Conservation (phyloP, 2,329 filamentous ascomycete genomes). For the Penicillium verrucosum region DNA sequence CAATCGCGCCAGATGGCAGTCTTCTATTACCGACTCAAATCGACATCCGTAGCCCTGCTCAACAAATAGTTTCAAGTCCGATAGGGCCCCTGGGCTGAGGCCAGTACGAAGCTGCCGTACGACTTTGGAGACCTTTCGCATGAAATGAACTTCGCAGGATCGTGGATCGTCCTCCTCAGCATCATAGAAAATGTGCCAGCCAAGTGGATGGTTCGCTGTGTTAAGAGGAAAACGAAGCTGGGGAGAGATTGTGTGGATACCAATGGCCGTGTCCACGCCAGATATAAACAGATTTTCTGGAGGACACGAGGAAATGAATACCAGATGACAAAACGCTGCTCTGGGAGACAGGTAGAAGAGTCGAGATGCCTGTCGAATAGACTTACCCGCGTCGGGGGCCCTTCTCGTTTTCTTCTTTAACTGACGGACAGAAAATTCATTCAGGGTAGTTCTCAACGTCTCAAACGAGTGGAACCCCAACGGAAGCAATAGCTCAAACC, state of each 20-base stretch:
- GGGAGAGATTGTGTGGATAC: slow-evolving; percentile 36
- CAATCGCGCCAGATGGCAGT: slow-evolving; percentile 19
- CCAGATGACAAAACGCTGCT: slow-evolving; percentile 32
- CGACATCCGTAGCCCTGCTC: slow-evolving; percentile 20
- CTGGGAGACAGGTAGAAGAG: slow-evolving; percentile 24
- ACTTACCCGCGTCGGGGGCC: slow-evolving; percentile 12
- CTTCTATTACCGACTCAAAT: slow-evolving; percentile 22
- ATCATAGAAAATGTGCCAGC: slow-evolving; percentile 32
- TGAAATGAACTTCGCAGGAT: slow-evolving; percentile 16
- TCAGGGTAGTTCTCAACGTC: slow-evolving; percentile 17
- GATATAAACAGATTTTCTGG: slow-evolving; percentile 19
- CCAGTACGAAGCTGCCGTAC: slow-evolving; percentile 31
- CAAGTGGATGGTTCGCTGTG: slow-evolving; percentile 11
- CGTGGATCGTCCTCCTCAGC: slow-evolving; percentile 12
- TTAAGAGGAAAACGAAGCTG: slow-evolving; percentile 21
- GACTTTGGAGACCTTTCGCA: slow-evolving; percentile 20
- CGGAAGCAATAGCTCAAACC: slow-evolving; percentile 27
- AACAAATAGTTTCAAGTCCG: slow-evolving; percentile 25
- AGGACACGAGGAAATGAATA: slow-evolving; percentile 30
- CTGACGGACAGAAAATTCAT: slow-evolving; percentile 18
- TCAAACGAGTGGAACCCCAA: slow-evolving; percentile 25
- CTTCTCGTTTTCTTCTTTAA: slow-evolving; percentile 5
- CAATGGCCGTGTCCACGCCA: slow-evolving; percentile 24
- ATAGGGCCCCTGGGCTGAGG: slow-evolving; percentile 25
- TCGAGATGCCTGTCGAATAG: slow-evolving; percentile 25